Base-by-base conservation (phyloP, 208 protist species). In the Wallacemonas rigidus region DNA sequence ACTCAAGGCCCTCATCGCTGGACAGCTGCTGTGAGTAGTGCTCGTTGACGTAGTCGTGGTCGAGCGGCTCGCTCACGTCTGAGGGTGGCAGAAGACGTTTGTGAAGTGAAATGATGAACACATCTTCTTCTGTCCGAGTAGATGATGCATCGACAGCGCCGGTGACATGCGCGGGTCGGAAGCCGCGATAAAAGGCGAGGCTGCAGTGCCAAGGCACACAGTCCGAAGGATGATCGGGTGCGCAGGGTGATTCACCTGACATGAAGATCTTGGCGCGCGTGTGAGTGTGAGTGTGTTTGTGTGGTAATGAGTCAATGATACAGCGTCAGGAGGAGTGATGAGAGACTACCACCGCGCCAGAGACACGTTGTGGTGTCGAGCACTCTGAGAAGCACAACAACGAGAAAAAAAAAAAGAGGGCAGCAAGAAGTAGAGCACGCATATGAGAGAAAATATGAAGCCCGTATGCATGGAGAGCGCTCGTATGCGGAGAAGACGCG, bases 51-150 rank as follows among this genome's bases (percentile, higher is more conserved):
- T 83, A 76, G 43, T 85, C 82, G 60, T 58, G 70, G 26, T 63
- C 71, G 0, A 79, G 26, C 1, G 38, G 47, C 0, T 72, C 69
- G 53, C 61, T 75, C 3, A 85, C 67, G 1, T 58, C 64, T 2
- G 80, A 77, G 0, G 87, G 83, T 2, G 89, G 91, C n/a, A 96
- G 76, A 14, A 96, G 80, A 41, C 45, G 76, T 56, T 88, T 77
- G 62, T 96, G 91, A 26, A 96, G 79, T 39, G 70, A 74, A 51
- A 96, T 86, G 3, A 91, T 77, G 67, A 74, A 85, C 5, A 94
- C 38, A 1, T 39, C 26, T 45, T 68, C 39, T 38, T 57, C 57
- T 14, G 48, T 55, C 26, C n/a, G 5, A 2, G 38, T 67, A 14
- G 57, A 61, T 57, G n/a, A 65, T 41, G 35, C 44, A 61, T 38